Evolutionary conservation across 2,329 filamentous ascomycete genomes (phyloP), one percentile per base, ranked within the genome.

Genomic region (Fusarium miscanthi): DNA sequence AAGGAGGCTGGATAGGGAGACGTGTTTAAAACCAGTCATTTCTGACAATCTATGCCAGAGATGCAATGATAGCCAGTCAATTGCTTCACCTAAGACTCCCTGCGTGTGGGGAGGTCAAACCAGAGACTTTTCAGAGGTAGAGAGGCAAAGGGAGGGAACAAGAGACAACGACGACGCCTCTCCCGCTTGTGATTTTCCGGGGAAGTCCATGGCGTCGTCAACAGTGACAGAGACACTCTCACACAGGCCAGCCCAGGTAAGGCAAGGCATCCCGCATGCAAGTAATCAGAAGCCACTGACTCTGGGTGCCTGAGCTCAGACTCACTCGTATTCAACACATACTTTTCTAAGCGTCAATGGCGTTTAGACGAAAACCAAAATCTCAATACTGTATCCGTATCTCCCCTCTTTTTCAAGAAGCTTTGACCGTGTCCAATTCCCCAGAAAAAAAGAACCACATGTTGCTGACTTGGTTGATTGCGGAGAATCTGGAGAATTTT

Each of bases 91-190:
- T 19, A 56, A 37, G 9, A n/a, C 49, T 72, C 70, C 51, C 63
- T 59, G 61, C 53, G 35, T 56, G 64, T 30, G 66, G 53, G 57
- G 61, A 21, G 45, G 17, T 51, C 27, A 65, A 66, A 57, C 23
- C 49, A 65, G 33, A 45, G 35, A 58, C 33, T 25, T 33, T 35
- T 51, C n/a, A 37, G 8, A 48, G 27, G 45, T 16, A n/a, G 54
- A 65, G 40, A 65, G 40, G 41, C n/a, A 60, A 64, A 53, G 33
- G 49, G 33, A 53, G 33, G 49, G 33, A 56, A 43, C 46, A 66
- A 65, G 72, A 76, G 74, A 73, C 66, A 74, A 71, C 23, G 23
- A 25, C 68, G 70, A 73, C 74, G 74, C 74, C 69, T 74, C 68
- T 72, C 74, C 73, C 65, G 61, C 75, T 74, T 59, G 64, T 66